phyloP scores from a whole-genome alignment of 306 rosid species.

The Glycine tomentella region DNA sequence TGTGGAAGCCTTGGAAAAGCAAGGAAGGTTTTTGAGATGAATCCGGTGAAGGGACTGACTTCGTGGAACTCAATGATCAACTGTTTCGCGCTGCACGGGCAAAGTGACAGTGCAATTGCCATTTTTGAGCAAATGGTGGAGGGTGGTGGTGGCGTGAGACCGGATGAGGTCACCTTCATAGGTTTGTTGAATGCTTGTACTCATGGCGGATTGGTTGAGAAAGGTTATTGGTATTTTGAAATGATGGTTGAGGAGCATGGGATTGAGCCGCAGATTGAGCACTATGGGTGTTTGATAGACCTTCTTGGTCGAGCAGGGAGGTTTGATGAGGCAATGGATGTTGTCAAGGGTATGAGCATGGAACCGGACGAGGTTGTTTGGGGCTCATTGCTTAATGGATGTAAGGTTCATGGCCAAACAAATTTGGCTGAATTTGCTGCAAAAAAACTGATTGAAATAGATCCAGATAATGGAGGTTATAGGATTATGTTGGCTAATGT shows the following conservation, averaged over 20 bases:
- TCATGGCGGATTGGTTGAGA: conserved; percentile 78
- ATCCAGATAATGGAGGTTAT: conserved; percentile 80
- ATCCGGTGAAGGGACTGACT: conserved; percentile 58
- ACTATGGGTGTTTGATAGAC: conserved; percentile 85
- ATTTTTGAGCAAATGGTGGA: conserved; percentile 68
- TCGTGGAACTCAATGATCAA: conserved; percentile 88
- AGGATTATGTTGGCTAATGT: conserved; percentile 69
- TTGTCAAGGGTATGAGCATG: conserved; percentile 68
- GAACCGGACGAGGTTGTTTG: conserved; percentile 89
- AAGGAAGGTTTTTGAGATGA: conserved; percentile 64
- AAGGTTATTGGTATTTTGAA: conserved; percentile 66
- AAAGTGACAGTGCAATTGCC: conserved; percentile 58
- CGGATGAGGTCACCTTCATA: conserved; percentile 76
- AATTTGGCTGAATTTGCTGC: conserved; percentile 78
- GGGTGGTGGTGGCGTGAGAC: conserved; percentile 44
- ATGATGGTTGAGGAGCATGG: conserved; percentile 58
- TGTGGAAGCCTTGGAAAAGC: conserved; percentile 73
- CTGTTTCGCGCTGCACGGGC: conserved; percentile 76
- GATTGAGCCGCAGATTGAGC: conserved; percentile 73
- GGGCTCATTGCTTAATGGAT: conserved; percentile 86
- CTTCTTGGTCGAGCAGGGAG: conserved; percentile 82
- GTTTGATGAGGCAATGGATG: conserved; percentile 76
- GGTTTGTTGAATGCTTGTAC: conserved; percentile 87
- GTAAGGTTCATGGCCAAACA: conserved; percentile 69
- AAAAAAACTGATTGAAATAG: conserved; percentile 63